Evolutionary conservation across 345 rosid genomes (phyloP).

Genomic region (Punica granatum): DNA sequence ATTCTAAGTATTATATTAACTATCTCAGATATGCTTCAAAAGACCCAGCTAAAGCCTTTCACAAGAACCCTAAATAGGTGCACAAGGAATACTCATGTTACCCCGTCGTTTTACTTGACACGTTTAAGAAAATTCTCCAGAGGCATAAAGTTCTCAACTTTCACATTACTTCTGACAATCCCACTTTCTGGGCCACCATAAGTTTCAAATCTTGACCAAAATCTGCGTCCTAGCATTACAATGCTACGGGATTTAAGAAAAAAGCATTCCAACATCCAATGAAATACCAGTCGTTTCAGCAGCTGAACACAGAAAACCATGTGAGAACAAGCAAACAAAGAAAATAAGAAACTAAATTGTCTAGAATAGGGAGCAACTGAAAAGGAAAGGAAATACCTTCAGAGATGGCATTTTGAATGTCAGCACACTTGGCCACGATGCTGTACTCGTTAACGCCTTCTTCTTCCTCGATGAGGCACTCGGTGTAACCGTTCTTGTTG

Average conservation of each 20-base stretch:
- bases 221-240: background rate
- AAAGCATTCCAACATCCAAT: background rate
- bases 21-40: background rate
- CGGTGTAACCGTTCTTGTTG: conserved; percentile 26
- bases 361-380: too few species aligned
- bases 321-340: too few species aligned
- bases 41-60: background rate
- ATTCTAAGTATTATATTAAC: background rate
- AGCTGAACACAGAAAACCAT: background rate
- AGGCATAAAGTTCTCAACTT: too few species aligned
- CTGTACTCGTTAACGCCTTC: conserved; percentile 30
- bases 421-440: conserved; percentile 30
- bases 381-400: conserved; percentile 21
- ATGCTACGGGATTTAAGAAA: background rate
- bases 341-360: too few species aligned
- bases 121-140: too few species aligned
- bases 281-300: background rate
- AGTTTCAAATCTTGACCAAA: too few species aligned
- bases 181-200: too few species aligned
- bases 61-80: background rate
- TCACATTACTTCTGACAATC: too few species aligned
- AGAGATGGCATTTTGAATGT: conserved; percentile 37
- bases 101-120: too few species aligned
- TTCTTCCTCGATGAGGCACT: conserved; percentile 33
- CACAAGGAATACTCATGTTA: too few species aligned